A percentile compares a stretch with the other conserved stretches of the same genome.
These are phyloP conservation scores for Kwoniella dendrophila DNA, from an alignment of 768 basidiomycete species.

Conservation along the genomic window DNA sequence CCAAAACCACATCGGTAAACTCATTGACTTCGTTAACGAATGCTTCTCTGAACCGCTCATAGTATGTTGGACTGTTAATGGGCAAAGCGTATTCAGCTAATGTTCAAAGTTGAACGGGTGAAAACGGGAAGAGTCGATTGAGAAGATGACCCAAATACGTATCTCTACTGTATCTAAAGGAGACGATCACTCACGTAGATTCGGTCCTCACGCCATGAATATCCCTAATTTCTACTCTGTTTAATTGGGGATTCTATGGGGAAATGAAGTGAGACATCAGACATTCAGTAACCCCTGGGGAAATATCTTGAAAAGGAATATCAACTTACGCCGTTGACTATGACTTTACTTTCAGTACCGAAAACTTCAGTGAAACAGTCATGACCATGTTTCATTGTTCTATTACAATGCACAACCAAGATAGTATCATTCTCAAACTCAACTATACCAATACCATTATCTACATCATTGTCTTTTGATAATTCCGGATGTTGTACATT, in stretches of 20 bases:
- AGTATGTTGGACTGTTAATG: constrained; percentile 27
- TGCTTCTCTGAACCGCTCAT: constrained; percentile 35
- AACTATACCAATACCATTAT: constrained; percentile 32
- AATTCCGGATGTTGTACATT: constrained; percentile 34
- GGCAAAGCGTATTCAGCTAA: background rate
- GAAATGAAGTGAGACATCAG: no score
- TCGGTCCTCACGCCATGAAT: constrained; percentile 32
- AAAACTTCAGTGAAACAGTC: constrained; percentile 34
- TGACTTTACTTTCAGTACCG: constrained; percentile 28
- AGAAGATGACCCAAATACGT: background rate
- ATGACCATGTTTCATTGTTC: constrained; percentile 32
- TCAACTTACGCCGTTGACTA: constrained; percentile 32
- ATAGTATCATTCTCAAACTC: constrained; percentile 27
- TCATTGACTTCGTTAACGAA: constrained; percentile 33
- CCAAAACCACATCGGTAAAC: constrained; percentile 31
- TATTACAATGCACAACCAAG: constrained; percentile 20
- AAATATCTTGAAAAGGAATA: background rate
- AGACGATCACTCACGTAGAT: constrained; percentile 26
- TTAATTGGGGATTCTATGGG: constrained; percentile 24
- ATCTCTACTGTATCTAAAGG: background rate
- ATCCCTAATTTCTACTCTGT: constrained; percentile 32
- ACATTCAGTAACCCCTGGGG: background rate
- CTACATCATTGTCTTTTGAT: constrained; percentile 22
- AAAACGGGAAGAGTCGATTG: no score
- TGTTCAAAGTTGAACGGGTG: background rate